Evolutionary conservation across 1,284 basidiomycete genomes (phyloP), one percentile per base, ranked within the genome.

Genomic region (Puccinia polysora): DNA sequence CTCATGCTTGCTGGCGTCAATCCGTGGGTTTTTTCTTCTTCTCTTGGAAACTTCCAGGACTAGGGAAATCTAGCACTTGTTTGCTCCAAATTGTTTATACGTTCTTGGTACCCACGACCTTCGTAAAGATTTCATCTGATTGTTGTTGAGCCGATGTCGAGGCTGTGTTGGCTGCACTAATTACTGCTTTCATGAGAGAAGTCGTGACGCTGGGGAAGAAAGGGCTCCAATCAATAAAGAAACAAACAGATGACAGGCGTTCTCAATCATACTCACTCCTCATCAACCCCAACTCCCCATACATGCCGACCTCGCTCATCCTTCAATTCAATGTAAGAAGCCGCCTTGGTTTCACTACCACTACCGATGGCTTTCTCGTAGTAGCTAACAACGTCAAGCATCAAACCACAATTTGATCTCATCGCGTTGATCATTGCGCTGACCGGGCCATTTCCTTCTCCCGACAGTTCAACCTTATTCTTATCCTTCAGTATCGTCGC

Each of bases 361-460:
- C 88, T 86, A 28, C 89, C 90, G 74, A 97, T 87, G 23, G 90
- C 86, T 80, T 98, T 94, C 80, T 98, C 96, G 4, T 86, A 86
- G 82, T 98, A 98, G 77, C 96, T 93, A 69, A 93, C 87, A 74
- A 99, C 85, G 45, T 88, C 86, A 74, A 95, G 84, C 76, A 90
- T 84, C 79, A 97, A 86, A 76, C 89, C 86, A 65, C 96, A 85
- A 78, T 92, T 86, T 0, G 84, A 86, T 76, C 87, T 86, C 63
- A 99, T 86, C 28, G 95, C 95, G 78, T 96, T 86, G 72, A 97
- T 84, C 76, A 98, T 84, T 32, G 94, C 88, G 23, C 95, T 97
- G 56, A 99, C 85, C 15, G 96, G 93, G 40, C 96, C 96, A 81
- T 97, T 98, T 36, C 96, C 96, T 75, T 89, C 88, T 65, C 96